Evolutionary conservation across 495 filamentous ascomycete genomes (phyloP).

Genomic region (Aspergillus affinis): DNA sequence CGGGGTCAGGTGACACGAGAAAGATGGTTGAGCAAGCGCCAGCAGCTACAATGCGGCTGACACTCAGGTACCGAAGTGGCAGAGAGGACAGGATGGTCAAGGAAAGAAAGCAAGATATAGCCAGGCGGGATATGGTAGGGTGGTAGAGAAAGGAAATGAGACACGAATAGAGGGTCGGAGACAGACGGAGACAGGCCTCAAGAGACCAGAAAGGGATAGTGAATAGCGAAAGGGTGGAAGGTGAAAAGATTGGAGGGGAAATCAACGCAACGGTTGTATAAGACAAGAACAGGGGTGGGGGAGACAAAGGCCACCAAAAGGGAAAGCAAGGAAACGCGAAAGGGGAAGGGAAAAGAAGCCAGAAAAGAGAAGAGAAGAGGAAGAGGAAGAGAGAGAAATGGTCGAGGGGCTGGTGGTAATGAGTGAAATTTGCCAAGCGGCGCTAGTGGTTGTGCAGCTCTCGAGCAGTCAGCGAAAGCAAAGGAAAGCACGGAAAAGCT

Average conservation of each 20-base stretch:
- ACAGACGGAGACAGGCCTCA: conserved; percentile 10
- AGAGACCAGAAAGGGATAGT: conserved; percentile 18
- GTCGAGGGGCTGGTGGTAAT: conserved; percentile 51
- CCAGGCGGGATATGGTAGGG: conserved; percentile 3
- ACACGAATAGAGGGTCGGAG: conserved; percentile 9
- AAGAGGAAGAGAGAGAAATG: conserved; percentile 32
- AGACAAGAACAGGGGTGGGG: background rate
- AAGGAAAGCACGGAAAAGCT: conserved; percentile 32
- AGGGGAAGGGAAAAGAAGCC: conserved; percentile 24
- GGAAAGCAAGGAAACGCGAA: conserved; percentile 13
- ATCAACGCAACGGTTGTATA: background rate
- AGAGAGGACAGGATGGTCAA: background rate
- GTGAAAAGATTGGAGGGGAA: conserved; percentile 1
- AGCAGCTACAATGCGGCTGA: conserved; percentile 4
- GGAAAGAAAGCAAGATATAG: conserved; percentile 9
- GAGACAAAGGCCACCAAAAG: conserved; percentile 10
- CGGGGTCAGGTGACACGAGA: background rate
- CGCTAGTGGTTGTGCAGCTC: conserved; percentile 53
- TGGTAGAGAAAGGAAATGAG: conserved; percentile 14
- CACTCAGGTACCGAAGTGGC: background rate
- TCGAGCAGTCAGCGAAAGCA: conserved; percentile 36
- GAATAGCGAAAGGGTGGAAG: conserved; percentile 2
- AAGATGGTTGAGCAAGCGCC: conserved; percentile 4
- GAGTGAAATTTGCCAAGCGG: conserved; percentile 46
- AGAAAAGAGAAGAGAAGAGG: conserved; percentile 18